A percentile compares a stretch with the other conserved stretches of the same genome.
Conservation (phyloP, 371 early-diverging fungal genomes). For the Mucor velutinosus region DNA sequence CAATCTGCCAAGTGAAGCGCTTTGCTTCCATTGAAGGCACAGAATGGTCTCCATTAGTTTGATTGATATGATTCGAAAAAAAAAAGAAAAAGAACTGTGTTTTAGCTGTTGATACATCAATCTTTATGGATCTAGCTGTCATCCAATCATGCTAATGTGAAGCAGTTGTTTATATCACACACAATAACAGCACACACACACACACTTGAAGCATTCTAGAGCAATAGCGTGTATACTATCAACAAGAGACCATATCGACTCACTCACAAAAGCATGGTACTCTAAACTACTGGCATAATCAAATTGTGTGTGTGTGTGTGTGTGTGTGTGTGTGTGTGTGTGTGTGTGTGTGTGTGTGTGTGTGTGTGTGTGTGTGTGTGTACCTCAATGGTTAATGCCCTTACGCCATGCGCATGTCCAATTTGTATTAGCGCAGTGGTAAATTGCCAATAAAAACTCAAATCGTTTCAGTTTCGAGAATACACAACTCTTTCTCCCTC, state of each 20-base stretch:
- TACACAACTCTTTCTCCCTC: background rate
- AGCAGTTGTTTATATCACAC: no score
- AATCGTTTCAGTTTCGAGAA: constrained; percentile 1
- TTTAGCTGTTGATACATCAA: background rate
- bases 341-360: no score
- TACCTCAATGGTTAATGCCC: background rate
- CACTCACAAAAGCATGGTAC: no score
- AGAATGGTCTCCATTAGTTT: constrained; percentile 35
- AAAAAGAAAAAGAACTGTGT: background rate
- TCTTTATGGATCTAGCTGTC: background rate
- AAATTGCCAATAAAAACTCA: background rate
- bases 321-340: no score
- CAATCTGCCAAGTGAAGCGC: constrained; percentile 22
- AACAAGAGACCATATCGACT: no score
- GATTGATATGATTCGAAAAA: background rate
- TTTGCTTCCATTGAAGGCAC: constrained; percentile 41
- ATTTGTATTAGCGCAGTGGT: background rate
- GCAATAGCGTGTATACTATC: no score
- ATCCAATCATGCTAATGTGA: background rate
- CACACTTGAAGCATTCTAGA: no score
- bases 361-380: no score
- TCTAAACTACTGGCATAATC: no score
- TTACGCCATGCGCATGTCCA: background rate
- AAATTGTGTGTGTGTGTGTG: no score
- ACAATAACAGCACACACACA: no score